Conservation (phyloP, 345 rosid genomes). For the Linum tenue region DNA sequence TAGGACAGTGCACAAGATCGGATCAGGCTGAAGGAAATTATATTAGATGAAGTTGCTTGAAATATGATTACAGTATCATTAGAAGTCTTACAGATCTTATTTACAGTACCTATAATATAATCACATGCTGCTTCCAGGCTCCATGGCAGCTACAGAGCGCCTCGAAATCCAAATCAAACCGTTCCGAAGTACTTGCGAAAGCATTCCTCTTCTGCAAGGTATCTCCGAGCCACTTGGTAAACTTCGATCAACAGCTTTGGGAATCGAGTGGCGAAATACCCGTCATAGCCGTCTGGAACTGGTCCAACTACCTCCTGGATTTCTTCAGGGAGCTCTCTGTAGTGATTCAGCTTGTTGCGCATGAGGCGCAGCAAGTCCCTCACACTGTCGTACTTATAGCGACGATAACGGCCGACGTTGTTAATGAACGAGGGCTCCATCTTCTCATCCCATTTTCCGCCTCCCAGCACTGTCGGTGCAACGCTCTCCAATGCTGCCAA, state of each 20-base stretch:
- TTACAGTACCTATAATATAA: no score
- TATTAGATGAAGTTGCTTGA: no score
- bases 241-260: constrained; percentile 80
- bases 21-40: no score
- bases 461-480: constrained; percentile 60
- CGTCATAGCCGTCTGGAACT: constrained; percentile 76
- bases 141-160: no score
- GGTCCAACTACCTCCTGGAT: constrained; percentile 83
- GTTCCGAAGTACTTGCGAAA: constrained; percentile 63
- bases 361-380: constrained; percentile 81
- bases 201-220: constrained; percentile 61
- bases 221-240: constrained; percentile 39
- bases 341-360: constrained; percentile 80
- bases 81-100: no score
- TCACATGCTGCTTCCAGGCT: no score
- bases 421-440: constrained; percentile 54
- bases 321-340: constrained; percentile 72
- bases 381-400: constrained; percentile 66
- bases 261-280: constrained; percentile 63
- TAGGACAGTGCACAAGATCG: no score
- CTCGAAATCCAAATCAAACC: background rate
- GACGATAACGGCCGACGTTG: constrained; percentile 70
- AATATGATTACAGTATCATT: no score
- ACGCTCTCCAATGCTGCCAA: constrained; percentile 56
- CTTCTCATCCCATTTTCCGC: constrained; percentile 87